Evolutionary conservation across 2,329 filamentous ascomycete genomes (phyloP), one percentile per base, ranked within the genome.

Genomic region (Pseudogymnoascus sp.): DNA sequence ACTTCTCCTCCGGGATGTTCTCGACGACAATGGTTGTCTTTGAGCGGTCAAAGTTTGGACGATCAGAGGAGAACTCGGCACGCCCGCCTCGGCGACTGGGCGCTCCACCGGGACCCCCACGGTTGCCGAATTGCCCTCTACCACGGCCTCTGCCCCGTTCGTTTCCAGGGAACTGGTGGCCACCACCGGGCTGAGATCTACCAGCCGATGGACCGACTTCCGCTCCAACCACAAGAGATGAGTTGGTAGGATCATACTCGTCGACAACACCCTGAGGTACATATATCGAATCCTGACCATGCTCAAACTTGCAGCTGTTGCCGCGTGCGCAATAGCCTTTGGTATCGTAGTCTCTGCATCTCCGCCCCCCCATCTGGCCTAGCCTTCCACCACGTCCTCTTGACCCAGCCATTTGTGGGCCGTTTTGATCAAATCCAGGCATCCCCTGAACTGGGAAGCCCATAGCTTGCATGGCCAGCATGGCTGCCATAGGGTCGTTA

Each of bases 1-100:
- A n/a, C n/a, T n/a, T n/a, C n/a, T n/a, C n/a, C n/a, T n/a, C 82
- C 0, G 90, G 90, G 5, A 94, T 93, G 62, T 87, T 86, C 70
- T 92, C 89, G 2, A 94, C 81, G 2, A 92, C 89, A 17, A 94
- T 82, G 0, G 85, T 84, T 6, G 83, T 87, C 67, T 86, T 87
- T 0, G 79, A 80, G 61, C 75, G 80, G 71, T 92, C 88, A 59
- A 79, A 73, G 27, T 85, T 81, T 0, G 86, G 84, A 0, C 87
- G 86, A 21, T 84, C 80, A 0, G 81, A 79, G 0, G 89, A 89
- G 68, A 90, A 86, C 0, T 84, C 75, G 3, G 87, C 81, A 64
- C 71, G 64, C 15, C 71, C 71, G 38, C 67, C 68, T 42, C 69
- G 65, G 58, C 71, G 66, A 10, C 60, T 59, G 17, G 62, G 35